Base-by-base conservation (phyloP, 495 filamentous ascomycete genomes). In the Jackrogersella multiformis region DNA sequence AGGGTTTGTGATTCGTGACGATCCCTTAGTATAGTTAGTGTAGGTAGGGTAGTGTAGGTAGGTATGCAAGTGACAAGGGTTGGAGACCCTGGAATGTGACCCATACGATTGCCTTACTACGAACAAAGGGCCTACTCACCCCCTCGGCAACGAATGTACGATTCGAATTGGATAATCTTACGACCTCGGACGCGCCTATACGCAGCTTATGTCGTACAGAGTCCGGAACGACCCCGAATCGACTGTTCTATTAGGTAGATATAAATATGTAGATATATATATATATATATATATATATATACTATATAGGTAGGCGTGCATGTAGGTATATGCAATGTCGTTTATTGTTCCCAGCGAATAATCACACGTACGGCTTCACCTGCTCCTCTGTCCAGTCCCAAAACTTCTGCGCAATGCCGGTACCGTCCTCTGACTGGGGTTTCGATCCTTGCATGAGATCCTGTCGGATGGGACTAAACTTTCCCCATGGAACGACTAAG, bases 371-470 rank as follows among this genome's bases (percentile, higher is more conserved):
- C 7, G 57, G 51, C 28, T 74, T 73, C 6, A 79, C 73, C 57
- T 82, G 75, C 61, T 80, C 75, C 41, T 80, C 74, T 35, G 70
- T 73, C 80, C 78, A 83, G 16, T 78, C 71, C 74, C 76, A 80
- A 61, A 79, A 82, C 18, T 74, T 70, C 32, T 69, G 64, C 0
- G 73, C 79, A 48, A 77, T 46, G 5, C 78, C 81, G 4, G 74
- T 78, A 2, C 80, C 78, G 10, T 80, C 80, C 53, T 82, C 79
- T 8, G 49, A 61, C 45, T 70, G 49, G 4, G 72, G 52, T 68
- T 73, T 76, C 2, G 68, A 68, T 12, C 68, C 72, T 8, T 56
- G 62, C 2, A 70, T 53, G 5, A 82, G 16, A 49, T 83, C 81
- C 28, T 70, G 4, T 30, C 26, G 3, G 26, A 30, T 70, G 32